Conservation (phyloP, 257 asterid species). For the Haberlea rhodopensis region DNA sequence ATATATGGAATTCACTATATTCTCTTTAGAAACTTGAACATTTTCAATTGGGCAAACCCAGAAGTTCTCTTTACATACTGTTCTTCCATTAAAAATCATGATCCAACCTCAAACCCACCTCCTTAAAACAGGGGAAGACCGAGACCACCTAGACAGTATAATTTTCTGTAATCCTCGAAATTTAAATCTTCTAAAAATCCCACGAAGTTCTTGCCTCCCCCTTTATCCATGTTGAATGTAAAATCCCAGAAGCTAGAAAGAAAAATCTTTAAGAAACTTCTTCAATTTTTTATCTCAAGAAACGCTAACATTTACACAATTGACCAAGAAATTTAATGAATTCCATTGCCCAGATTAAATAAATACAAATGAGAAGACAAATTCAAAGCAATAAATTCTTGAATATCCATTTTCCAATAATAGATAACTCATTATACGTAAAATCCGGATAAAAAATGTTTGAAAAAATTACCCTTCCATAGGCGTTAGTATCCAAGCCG, state of each 20-base stretch:
- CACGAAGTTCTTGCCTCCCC: too few relatives aligned
- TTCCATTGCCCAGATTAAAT: neutral
- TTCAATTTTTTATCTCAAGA: conserved; percentile 13
- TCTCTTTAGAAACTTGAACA: too few relatives aligned
- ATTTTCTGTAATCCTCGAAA: too few relatives aligned
- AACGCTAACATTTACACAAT: neutral
- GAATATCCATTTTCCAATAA: neutral
- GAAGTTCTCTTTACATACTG: neutral
- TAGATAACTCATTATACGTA: neutral
- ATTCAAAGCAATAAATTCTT: conserved; percentile 12
- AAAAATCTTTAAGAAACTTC: neutral
- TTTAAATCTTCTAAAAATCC: too few relatives aligned
- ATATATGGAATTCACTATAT: too few relatives aligned
- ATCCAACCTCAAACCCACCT: neutral
- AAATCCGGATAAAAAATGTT: neutral
- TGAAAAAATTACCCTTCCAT: conserved; percentile 63
- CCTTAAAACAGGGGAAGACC: too few relatives aligned
- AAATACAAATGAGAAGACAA: conserved; percentile 2
- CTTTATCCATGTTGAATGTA: neutral
- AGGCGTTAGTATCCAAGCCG: conserved; percentile 60
- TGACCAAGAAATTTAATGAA: neutral
- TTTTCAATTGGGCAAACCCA: too few relatives aligned
- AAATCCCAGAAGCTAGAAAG: too few relatives aligned
- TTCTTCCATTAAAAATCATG: neutral
- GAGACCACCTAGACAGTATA: too few relatives aligned